Evolutionary conservation across 2,329 filamentous ascomycete species (phyloP).

Genomic region (Cordyceps cateniannulata): DNA sequence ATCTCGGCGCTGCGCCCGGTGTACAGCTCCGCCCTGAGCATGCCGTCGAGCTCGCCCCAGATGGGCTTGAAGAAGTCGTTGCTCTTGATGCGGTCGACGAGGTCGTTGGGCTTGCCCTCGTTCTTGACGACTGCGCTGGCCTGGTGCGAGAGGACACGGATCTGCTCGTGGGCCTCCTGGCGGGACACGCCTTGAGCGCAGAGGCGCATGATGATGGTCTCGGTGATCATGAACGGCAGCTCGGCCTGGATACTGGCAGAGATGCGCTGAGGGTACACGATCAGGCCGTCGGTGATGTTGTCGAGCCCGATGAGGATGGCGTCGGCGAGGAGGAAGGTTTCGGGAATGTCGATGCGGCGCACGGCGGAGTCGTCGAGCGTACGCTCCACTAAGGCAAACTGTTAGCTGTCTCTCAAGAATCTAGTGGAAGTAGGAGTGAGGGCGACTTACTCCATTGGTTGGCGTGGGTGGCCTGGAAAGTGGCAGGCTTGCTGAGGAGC

Average conservation of each 20-base stretch:
- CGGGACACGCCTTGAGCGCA: slow-evolving; percentile 63
- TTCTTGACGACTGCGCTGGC: slow-evolving; percentile 55
- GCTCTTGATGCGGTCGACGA: slow-evolving; percentile 69
- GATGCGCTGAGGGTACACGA: slow-evolving; percentile 75
- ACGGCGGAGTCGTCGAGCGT: slow-evolving; percentile 73
- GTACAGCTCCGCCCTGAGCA: slow-evolving; percentile 57
- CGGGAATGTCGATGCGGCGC: slow-evolving; percentile 58
- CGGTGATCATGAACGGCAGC: slow-evolving; percentile 79
- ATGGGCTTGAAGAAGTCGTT: slow-evolving; percentile 71
- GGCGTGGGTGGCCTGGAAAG: slow-evolving; percentile 26
- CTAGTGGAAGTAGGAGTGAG: slow-evolving; percentile 13
- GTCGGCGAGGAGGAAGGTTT: slow-evolving; percentile 62
- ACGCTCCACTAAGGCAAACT: slow-evolving; percentile 55
- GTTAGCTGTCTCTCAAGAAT: neutral
- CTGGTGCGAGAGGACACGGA: slow-evolving; percentile 74
- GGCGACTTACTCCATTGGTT: slow-evolving; percentile 22
- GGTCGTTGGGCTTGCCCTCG: slow-evolving; percentile 68
- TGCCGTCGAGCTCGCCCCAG: slow-evolving; percentile 58
- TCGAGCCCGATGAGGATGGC: slow-evolving; percentile 60
- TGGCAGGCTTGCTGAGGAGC: slow-evolving; percentile 32
- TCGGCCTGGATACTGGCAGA: slow-evolving; percentile 62
- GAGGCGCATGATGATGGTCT: slow-evolving; percentile 67
- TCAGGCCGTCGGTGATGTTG: slow-evolving; percentile 61
- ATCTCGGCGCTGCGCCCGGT: slow-evolving; percentile 39
- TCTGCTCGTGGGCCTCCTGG: slow-evolving; percentile 82